Conservation (phyloP, 768 basidiomycete species). For the Glaciozyma martinii region DNA sequence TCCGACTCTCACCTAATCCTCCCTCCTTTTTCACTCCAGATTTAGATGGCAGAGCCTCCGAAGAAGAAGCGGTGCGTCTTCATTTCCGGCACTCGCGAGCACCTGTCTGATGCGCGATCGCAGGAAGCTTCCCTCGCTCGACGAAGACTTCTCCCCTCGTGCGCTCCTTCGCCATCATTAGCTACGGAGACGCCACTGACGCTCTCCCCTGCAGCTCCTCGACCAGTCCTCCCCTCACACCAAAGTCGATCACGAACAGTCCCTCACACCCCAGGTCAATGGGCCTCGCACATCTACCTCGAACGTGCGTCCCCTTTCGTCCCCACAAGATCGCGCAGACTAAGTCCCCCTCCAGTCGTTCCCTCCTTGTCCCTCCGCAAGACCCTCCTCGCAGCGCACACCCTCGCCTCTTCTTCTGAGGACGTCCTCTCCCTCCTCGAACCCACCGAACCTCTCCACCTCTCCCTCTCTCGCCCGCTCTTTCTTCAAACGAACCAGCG, state of each 20-base stretch:
- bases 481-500: conserved; percentile 71
- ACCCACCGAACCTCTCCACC: conserved; percentile 47
- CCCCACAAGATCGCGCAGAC: background rate
- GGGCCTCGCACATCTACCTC: background rate
- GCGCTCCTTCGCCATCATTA: background rate
- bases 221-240: background rate
- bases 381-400: no score
- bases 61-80: background rate
- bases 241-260: background rate
- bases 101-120: no score
- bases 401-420: no score
- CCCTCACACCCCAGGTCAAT: background rate
- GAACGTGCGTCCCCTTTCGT: background rate
- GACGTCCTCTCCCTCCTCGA: no score
- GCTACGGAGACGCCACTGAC: no score
- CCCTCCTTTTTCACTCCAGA: no score
- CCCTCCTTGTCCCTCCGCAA: no score
- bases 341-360: no score
- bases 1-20: no score
- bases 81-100: background rate
- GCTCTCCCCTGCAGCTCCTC: background rate
- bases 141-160: background rate
- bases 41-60: background rate
- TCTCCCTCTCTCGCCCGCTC: conserved; percentile 75
- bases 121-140: background rate